These are phyloP conservation scores for Plasmodium coatneyi DNA, from an alignment of 169 alveolate genomes.

Conservation along the genomic window DNA sequence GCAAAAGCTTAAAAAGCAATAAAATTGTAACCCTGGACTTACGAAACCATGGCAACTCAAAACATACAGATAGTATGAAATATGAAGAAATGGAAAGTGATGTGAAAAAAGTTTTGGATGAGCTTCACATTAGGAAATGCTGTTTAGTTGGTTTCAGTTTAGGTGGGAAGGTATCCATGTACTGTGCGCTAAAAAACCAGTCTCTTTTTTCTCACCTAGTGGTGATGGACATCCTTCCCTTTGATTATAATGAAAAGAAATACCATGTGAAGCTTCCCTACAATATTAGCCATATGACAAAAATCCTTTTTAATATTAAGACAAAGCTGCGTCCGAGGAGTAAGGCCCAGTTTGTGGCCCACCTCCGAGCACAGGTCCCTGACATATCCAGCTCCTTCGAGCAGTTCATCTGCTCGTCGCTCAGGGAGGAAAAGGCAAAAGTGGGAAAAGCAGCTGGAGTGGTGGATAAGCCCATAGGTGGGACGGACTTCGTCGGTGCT, in stretches of 20 bases:
- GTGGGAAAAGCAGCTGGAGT: background rate
- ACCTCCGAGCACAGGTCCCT: conserved; percentile 22
- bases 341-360: conserved; percentile 14
- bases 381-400: conserved; percentile 40
- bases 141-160: conserved; percentile 72
- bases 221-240: conserved; percentile 68
- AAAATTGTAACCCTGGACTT: conserved; percentile 54
- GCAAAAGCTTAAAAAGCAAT: conserved; percentile 40
- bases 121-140: conserved; percentile 35
- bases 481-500: background rate
- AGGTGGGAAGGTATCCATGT: conserved; percentile 72
- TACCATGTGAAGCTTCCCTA: conserved; percentile 18
- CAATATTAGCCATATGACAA: conserved; percentile 21
- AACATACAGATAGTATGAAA: conserved; percentile 55
- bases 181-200: conserved; percentile 55
- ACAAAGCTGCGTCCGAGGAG: conserved; percentile 26
- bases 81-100: conserved; percentile 67
- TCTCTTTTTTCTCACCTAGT: conserved; percentile 37
- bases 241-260: conserved; percentile 19
- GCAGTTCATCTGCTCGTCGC: conserved; percentile 58
- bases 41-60: conserved; percentile 72
- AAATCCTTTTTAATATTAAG: conserved; percentile 31
- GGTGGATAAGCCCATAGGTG: background rate
- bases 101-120: conserved; percentile 28
- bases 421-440: conserved; percentile 14